These are phyloP conservation scores for Backusella circina DNA, from an alignment of 192 early-diverging fungal genomes.

Conservation along the genomic window DNA sequence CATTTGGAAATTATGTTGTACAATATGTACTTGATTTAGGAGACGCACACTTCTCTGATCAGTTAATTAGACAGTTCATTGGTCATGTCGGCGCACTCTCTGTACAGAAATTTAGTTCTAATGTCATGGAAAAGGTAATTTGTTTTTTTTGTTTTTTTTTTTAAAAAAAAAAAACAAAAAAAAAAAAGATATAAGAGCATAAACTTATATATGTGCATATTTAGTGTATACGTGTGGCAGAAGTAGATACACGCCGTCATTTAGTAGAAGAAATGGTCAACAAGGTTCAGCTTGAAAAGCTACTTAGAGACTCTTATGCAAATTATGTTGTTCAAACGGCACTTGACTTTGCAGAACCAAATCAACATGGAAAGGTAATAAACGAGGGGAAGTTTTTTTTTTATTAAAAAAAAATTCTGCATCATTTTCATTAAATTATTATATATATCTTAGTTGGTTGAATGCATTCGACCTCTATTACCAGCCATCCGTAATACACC, in stretches of 20 bases:
- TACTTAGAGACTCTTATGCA: constrained; percentile 81
- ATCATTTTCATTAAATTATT: too few species aligned
- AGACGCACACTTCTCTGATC: constrained; percentile 61
- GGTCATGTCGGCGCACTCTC: constrained; percentile 71
- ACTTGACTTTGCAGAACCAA: constrained; percentile 72
- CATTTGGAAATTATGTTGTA: constrained; percentile 90
- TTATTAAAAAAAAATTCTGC: too few species aligned
- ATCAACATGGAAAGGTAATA: constrained; percentile 62
- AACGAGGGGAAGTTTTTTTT: neutral
- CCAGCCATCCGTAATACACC: constrained; percentile 82
- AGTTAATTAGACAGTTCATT: constrained; percentile 72
- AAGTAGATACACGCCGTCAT: constrained; percentile 59
- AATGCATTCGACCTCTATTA: constrained; percentile 73
- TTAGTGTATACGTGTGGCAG: constrained; percentile 79
- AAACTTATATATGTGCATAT: too few species aligned
- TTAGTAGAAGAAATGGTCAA: constrained; percentile 78
- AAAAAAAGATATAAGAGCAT: too few species aligned
- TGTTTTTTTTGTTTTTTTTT: too few species aligned
- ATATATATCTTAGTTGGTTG: constrained; percentile 52
- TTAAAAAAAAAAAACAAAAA: too few species aligned
- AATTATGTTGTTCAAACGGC: constrained; percentile 92
- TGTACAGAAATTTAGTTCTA: constrained; percentile 88
- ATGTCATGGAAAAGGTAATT: constrained; percentile 85
- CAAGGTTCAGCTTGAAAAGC: constrained; percentile 67
- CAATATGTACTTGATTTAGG: constrained; percentile 86